phyloP scores from a whole-genome alignment of 2,329 filamentous ascomycete species.

The Cladosporium sphaerospermum region DNA sequence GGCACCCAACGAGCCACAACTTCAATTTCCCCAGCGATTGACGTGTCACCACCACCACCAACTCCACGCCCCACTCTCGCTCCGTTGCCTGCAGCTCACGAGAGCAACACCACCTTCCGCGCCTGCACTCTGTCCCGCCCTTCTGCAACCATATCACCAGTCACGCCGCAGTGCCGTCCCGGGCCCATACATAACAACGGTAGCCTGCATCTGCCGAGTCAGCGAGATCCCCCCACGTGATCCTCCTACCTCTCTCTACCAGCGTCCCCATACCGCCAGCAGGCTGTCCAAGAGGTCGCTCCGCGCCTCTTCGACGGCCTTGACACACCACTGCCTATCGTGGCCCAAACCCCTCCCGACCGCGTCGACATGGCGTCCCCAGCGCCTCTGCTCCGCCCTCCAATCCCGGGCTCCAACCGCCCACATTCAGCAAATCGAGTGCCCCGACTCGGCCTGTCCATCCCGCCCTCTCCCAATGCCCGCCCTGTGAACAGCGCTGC shows the following conservation, averaged over 20 bases:
- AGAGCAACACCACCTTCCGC: slow-evolving; percentile 4
- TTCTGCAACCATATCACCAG: too few species aligned
- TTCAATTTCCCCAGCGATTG: too few species aligned
- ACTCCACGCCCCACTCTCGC: slow-evolving; percentile 1
- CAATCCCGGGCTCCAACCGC: slow-evolving; percentile 63
- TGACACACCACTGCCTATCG: slow-evolving; percentile 21
- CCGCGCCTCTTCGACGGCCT: slow-evolving; percentile 25
- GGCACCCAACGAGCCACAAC: too few species aligned
- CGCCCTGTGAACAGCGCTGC: slow-evolving; percentile 57
- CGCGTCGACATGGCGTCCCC: slow-evolving; percentile 62
- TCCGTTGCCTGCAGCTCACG: slow-evolving; percentile 4
- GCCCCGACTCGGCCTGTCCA: slow-evolving; percentile 79
- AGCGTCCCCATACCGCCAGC: neutral
- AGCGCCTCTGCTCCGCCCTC: slow-evolving; percentile 74
- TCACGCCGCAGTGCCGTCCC: too few species aligned
- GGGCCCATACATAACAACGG: too few species aligned
- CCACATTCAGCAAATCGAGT: slow-evolving; percentile 31
- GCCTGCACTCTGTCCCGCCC: neutral
- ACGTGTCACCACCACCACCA: neutral
- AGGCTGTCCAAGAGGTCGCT: slow-evolving; percentile 27
- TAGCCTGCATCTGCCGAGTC: too few species aligned
- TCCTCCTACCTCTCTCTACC: neutral
- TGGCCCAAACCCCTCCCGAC: slow-evolving; percentile 25
- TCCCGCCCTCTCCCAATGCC: slow-evolving; percentile 77
- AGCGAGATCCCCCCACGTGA: too few species aligned